A percentile compares a stretch with the other conserved stretches of the same genome.
Evolutionary conservation across 805 yeast genomes (phyloP).

Genomic region (Candida ficus): DNA sequence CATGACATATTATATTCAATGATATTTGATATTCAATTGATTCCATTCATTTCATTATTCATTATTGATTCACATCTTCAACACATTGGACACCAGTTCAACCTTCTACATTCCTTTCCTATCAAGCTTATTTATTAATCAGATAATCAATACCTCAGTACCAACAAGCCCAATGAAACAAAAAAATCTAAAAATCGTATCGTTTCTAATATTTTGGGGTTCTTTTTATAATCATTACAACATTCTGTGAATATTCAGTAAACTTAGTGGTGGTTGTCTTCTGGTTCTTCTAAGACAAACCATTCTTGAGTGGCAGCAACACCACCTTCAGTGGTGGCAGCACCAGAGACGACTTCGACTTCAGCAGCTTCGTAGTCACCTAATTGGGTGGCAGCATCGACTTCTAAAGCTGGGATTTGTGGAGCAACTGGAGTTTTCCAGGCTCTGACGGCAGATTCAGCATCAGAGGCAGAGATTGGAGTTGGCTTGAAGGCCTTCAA

Average conservation of each 20-base stretch:
- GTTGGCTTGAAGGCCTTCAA: conserved; percentile 86
- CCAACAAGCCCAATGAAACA: not conserved
- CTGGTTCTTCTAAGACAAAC: conserved; percentile 74
- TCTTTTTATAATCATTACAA: not conserved
- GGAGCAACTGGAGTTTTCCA: conserved; percentile 85
- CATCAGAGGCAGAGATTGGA: conserved; percentile 64
- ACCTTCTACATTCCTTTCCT: too few relatives aligned
- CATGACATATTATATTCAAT: too few relatives aligned
- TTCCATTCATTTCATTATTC: too few relatives aligned
- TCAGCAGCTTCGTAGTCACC: conserved; percentile 61
- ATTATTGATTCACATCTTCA: too few relatives aligned
- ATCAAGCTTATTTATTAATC: too few relatives aligned
- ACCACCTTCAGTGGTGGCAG: conserved; percentile 36
- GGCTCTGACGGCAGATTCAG: conserved; percentile 72
- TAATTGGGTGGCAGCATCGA: conserved; percentile 59
- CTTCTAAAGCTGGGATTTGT: conserved; percentile 64
- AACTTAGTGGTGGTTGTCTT: conserved; percentile 43
- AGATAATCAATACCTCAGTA: conserved; percentile 2
- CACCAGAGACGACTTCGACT: conserved; percentile 58
- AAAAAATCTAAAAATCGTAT: not conserved
- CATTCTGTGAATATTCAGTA: not conserved
- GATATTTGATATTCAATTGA: too few relatives aligned
- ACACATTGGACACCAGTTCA: too few relatives aligned
- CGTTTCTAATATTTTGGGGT: conserved; percentile 1
- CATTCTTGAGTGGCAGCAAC: conserved; percentile 50